Evolutionary conservation across 345 rosid species (phyloP).

Genomic region (Populus davidiana): DNA sequence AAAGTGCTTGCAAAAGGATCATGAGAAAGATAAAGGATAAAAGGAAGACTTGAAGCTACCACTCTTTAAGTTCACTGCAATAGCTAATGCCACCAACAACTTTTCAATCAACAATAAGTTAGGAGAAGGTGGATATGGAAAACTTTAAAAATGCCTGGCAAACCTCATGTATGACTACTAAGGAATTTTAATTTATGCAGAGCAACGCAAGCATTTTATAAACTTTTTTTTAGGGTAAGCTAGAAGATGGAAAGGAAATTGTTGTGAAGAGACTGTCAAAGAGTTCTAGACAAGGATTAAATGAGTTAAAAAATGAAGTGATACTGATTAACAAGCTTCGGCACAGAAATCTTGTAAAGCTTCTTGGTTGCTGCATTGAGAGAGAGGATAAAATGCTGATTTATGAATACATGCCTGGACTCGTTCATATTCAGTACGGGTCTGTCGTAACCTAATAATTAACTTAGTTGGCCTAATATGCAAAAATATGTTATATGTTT

Average conservation of each 20-base stretch:
- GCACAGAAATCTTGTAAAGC: constrained; percentile 9
- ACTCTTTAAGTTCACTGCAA: neutral
- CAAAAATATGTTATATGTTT: no score
- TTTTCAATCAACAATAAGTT: constrained; percentile 37
- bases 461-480: neutral
- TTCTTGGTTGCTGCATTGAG: constrained; percentile 32
- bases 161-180: neutral
- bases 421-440: constrained; percentile 23
- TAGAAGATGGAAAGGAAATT: constrained; percentile 7
- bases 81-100: constrained; percentile 33
- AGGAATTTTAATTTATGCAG: neutral
- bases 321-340: constrained; percentile 2
- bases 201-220: neutral
- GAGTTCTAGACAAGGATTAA: constrained; percentile 13
- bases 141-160: neutral
- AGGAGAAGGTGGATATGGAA: constrained; percentile 52
- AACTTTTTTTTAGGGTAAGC: neutral
- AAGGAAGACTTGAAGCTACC: no score
- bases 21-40: no score
- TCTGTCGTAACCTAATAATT: neutral
- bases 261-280: constrained; percentile 16
- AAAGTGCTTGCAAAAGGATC: neutral
- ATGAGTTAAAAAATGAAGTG: constrained; percentile 6
- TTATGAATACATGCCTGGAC: constrained; percentile 38
- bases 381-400: constrained; percentile 32